Percentiles rank a stretch among this genome's conserved stretches.
These are phyloP conservation scores for Daphne laureola DNA, from an alignment of 441 rosid genomes.

Conservation along the genomic window DNA sequence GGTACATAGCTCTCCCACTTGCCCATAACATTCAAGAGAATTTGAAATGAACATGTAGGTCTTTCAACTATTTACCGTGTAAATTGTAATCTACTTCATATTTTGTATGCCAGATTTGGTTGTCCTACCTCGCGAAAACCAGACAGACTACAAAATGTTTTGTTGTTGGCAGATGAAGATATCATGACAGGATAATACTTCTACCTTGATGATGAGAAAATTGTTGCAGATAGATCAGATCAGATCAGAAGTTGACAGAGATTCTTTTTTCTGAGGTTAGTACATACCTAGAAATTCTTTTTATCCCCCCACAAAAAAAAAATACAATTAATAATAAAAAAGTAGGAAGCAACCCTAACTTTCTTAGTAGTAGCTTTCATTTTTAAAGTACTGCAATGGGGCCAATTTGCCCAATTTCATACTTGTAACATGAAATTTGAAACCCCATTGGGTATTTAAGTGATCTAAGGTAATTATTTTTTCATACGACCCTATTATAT, in stretches of 20 bases:
- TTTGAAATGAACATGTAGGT: background rate
- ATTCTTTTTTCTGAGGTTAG: slow-evolving; percentile 17
- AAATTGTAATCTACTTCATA: background rate
- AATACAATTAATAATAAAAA: no score
- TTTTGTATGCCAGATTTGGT: slow-evolving; percentile 16
- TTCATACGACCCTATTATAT: no score
- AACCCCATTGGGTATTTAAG: no score
- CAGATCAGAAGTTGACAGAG: slow-evolving; percentile 6
- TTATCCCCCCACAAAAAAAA: background rate
- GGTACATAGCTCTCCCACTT: no score
- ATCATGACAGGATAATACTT: slow-evolving; percentile 5
- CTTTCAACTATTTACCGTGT: background rate
- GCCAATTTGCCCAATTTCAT: slow-evolving; percentile 18
- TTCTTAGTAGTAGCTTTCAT: slow-evolving; percentile 20
- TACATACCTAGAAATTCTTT: slow-evolving; percentile 14
- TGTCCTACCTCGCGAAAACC: slow-evolving; percentile 4
- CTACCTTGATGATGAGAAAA: slow-evolving; percentile 9
- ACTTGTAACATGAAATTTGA: no score
- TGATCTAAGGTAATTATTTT: no score
- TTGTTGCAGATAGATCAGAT: slow-evolving; percentile 5
- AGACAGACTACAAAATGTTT: slow-evolving; percentile 5
- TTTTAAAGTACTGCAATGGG: slow-evolving; percentile 22
- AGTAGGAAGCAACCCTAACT: slow-evolving; percentile 7
- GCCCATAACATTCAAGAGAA: no score
- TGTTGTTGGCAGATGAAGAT: slow-evolving; percentile 3